Evolutionary conservation across 2,329 filamentous ascomycete genomes (phyloP), one percentile per base, ranked within the genome.

Genomic region (Cladobotryum mycophilum): DNA sequence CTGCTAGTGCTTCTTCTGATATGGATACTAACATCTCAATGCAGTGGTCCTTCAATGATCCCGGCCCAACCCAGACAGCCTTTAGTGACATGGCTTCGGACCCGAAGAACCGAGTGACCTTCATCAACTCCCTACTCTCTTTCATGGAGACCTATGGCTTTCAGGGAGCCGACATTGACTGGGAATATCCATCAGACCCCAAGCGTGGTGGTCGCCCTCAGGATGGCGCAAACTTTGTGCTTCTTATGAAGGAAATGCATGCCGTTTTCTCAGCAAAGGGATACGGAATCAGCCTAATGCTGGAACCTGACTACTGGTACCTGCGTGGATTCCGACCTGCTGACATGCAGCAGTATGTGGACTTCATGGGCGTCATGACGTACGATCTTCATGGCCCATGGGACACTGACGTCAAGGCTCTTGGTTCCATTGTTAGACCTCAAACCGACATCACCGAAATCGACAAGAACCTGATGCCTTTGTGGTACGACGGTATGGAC

Each of bases 401-500:
- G 40, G 40, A 42, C 40, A 13, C 40, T 20, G 18, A 18, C 7
- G 40, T 42, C n/a, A 42, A 42, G 12, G 15, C 40, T 13, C 15
- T 42, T 4, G 40, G 40, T 5, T 13, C 40, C 6, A 18, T 15
- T 17, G 40, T 25, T n/a, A 8, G 20, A 14, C 15, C 40, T 13
- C 40, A 42, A 13, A 42, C 40, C 40, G 20, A 42, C 9, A 18
- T 42, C 8, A 42, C 40, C 7, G 40, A 42, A 17, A 42, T 42
- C 13, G 40, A 42, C 7, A 25, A 42, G 20, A 18, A 13, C 14
- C n/a, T 42, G 15, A 42, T 13, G 0, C 68, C 70, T 0, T 52
- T 78, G 0, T 76, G 70, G 70, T 71, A 64, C 45, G 68, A 65
- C 34, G 62, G 63, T 1, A 46, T 78, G 0, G 53, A 69, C 40